Base-by-base conservation (phyloP, 441 rosid genomes). In the Lagerstroemia fauriei region DNA sequence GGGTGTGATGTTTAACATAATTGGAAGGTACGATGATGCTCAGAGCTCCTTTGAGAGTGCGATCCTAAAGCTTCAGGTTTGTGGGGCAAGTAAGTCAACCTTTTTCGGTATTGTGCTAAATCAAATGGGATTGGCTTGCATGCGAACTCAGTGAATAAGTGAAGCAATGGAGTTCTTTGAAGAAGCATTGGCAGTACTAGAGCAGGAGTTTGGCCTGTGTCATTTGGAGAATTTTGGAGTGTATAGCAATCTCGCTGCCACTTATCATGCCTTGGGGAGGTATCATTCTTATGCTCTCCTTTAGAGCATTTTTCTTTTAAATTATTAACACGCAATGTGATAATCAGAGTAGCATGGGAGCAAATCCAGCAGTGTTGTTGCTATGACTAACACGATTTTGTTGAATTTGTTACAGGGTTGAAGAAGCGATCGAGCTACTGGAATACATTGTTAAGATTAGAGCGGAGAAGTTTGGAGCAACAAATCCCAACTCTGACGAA, bases 191-290 rank as follows among this genome's bases (percentile, higher is more conserved):
- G 74, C 31, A 4, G 82, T 87, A 50, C 69, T 89, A 5, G 90
- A 89, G 56, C 83, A 87, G 77, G 90, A 89, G 70, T 87, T 85
- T 32, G 91, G 91, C 56, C 73, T 87, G 41, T 83, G 73, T 84
- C 87, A 88, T 80, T 65, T 77, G 32, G 89, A 89, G 56, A 88
- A 89, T 47, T 82, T 88, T 20, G 92, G 92, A 20, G 88, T 88
- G 51, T 87, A 85, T 78, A 87, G 90, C 87, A 85, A 88, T 79
- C 85, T 87, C 44, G 89, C 91, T 1, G 90, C 88, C 34, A 85
- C 90, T 46, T 89, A 88, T 71, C 90, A 89, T 80, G 89, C 90
- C 73, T 78, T 88, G 86, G 90, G 90, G 75, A 87, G 89, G 89
- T 88, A 81, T 38, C 34, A 11, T 48, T 24, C 56, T 16, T 44